These are phyloP conservation scores for Neolentinus lepideus DNA, from an alignment of 1,284 basidiomycete species.

Conservation along the genomic window DNA sequence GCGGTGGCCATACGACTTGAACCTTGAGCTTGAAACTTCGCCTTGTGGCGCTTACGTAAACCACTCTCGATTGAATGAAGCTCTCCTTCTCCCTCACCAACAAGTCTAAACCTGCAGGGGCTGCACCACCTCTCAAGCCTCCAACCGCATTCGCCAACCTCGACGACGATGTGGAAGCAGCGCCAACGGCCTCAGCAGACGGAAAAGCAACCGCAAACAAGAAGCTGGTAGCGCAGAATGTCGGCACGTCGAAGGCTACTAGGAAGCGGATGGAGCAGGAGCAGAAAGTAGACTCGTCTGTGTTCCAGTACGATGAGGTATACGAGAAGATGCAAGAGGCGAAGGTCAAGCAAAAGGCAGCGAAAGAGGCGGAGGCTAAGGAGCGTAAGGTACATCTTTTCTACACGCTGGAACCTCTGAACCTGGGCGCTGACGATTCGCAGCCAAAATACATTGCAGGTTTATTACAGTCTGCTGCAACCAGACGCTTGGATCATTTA, in stretches of 20 bases:
- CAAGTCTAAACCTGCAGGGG: constrained; percentile 41
- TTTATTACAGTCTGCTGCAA: constrained; percentile 79
- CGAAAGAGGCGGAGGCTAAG: constrained; percentile 64
- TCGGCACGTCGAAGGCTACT: constrained; percentile 48
- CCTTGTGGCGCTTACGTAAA: not conserved
- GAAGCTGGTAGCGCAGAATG: constrained; percentile 48
- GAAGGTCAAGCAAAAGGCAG: constrained; percentile 66
- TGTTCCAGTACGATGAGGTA: constrained; percentile 95
- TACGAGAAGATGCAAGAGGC: constrained; percentile 94
- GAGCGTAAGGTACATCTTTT: constrained; percentile 60
- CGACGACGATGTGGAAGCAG: constrained; percentile 59
- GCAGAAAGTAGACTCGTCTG: constrained; percentile 71
- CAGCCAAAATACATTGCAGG: constrained; percentile 92
- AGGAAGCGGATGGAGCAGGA: constrained; percentile 71
- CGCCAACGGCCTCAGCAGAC: constrained; percentile 32
- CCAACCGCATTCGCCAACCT: constrained; percentile 53
- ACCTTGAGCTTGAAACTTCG: too few species aligned
- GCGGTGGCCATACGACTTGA: too few species aligned
- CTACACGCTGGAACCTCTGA: constrained; percentile 12
- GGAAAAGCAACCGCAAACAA: constrained; percentile 39
- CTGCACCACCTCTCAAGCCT: constrained; percentile 49
- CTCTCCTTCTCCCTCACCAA: constrained; percentile 70
- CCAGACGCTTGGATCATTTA: constrained; percentile 84
- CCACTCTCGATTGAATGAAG: constrained; percentile 44
- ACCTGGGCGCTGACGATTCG: constrained; percentile 1